Evolutionary conservation across 2,329 filamentous ascomycete species (phyloP), one percentile per base, ranked within the genome.

Genomic region (Zymoseptoria passerinii): DNA sequence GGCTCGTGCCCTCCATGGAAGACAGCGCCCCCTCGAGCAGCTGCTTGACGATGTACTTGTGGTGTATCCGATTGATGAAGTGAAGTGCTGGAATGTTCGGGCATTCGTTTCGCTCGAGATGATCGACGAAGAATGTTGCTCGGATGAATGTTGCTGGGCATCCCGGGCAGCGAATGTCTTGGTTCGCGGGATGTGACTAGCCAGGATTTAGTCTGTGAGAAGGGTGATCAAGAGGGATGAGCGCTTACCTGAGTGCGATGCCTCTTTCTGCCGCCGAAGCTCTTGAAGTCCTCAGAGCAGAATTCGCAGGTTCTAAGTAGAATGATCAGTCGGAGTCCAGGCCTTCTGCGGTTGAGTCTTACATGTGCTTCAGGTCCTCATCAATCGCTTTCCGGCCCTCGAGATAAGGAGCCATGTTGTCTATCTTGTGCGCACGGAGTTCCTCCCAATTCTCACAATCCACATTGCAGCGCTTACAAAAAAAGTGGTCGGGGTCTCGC

Each of bases 281-380:
- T 81, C 60, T 78, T 77, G 70, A 83, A 84, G 49, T 84, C 81
- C 8, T 76, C 67, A 10, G 78, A 80, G 55, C 83, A 85, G 49
- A 83, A 73, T 10, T 80, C 78, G 67, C 83, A 86, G 54, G 50
- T 52, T 18, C 35, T 44, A 44, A 44, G 35, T 16, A 23, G 23
- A n/a, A n/a, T n/a, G 6, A 16, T 44, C n/a, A 44, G 35, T 16
- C 13, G 16, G 35, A 44, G 35, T 44, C 10, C n/a, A 44, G 35
- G 4, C 5, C 35, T 44, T 16, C n/a, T 16, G 4, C 13, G 2
- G 5, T 10, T 44, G 13, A 16, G 16, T 76, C 77, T 44, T n/a
- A 44, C 35, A 81, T 78, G 61, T 82, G 78, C 66, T 66, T 51
- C 73, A 59, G 59, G 18, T 65, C 66, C 48, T 64, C 65, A n/a